These are phyloP conservation scores for Nicotiana noctiflora DNA, from an alignment of 257 asterid genomes.

Conservation along the genomic window DNA sequence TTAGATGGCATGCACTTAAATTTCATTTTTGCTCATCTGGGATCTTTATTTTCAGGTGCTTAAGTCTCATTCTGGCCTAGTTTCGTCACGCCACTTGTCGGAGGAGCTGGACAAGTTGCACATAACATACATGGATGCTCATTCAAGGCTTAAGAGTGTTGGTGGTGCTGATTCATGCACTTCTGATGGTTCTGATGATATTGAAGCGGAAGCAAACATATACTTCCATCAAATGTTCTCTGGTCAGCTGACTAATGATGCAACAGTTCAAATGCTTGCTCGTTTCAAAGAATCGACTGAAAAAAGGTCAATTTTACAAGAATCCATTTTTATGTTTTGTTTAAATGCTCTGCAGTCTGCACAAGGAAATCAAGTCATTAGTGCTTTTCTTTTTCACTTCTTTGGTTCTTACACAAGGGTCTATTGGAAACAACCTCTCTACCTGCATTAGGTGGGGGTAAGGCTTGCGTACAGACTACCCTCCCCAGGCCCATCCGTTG, in stretches of 20 bases:
- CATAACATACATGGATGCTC: constrained; percentile 41
- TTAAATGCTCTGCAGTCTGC: neutral
- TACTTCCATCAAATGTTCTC: constrained; percentile 91
- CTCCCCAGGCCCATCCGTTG: no score
- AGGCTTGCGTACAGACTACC: no score
- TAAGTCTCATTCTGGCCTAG: constrained; percentile 55
- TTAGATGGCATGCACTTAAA: neutral
- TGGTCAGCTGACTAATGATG: constrained; percentile 61
- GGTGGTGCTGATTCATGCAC: constrained; percentile 45
- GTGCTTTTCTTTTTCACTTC: neutral
- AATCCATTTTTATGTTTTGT: neutral
- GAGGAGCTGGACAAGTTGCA: constrained; percentile 74
- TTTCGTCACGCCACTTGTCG: constrained; percentile 50
- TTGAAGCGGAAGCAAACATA: constrained; percentile 74
- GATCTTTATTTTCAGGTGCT: constrained; percentile 55
- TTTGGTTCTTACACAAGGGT: neutral
- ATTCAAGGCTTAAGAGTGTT: constrained; percentile 43
- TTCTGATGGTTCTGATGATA: constrained; percentile 63
- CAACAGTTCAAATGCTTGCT: constrained; percentile 75
- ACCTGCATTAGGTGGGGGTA: no score
- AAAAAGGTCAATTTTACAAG: constrained; percentile 39
- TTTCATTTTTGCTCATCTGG: neutral
- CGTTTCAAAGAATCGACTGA: constrained; percentile 76
- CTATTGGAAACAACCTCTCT: no score
- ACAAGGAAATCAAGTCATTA: neutral